Percentiles rank a stretch among this genome's conserved stretches.
Conservation (phyloP, 23 red algal genomes). For the Cyanidioschyzon merolae region DNA sequence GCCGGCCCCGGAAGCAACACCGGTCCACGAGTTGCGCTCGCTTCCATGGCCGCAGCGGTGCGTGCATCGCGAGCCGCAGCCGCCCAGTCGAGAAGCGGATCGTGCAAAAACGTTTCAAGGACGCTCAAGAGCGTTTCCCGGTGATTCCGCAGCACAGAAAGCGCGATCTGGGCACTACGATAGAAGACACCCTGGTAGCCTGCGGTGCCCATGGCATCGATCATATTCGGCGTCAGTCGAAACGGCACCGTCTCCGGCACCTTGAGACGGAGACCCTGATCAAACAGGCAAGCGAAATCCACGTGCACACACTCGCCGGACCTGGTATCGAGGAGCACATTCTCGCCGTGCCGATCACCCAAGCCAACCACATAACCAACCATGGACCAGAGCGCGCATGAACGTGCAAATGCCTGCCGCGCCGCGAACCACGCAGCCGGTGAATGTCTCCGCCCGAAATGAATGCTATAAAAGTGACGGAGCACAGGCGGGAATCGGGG, state of each 20-base stretch:
- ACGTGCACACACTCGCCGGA: constrained; percentile 90
- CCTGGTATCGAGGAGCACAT: constrained; percentile 66
- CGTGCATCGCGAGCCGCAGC: not conserved
- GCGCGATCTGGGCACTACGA: constrained; percentile 33
- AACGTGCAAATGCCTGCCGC: constrained; percentile 52
- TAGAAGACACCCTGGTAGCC: constrained; percentile 65
- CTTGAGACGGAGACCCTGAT: constrained; percentile 69
- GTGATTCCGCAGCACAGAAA: constrained; percentile 37
- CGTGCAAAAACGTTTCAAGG: constrained; percentile 74
- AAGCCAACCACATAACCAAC: constrained; percentile 80
- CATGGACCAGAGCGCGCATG: constrained; percentile 88
- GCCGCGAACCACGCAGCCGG: constrained; percentile 48
- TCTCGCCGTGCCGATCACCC: constrained; percentile 94
- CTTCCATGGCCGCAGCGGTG: not conserved
- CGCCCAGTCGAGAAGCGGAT: constrained; percentile 94
- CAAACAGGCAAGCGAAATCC: constrained; percentile 97
- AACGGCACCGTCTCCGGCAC: constrained; percentile 96
- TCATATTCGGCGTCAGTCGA: constrained; percentile 86
- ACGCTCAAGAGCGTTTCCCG: constrained; percentile 32
- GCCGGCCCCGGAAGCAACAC: not conserved
- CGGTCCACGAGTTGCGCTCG: not conserved
- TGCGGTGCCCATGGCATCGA: constrained; percentile 72
- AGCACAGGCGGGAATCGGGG: constrained; percentile 58
- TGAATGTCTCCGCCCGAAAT: constrained; percentile 38
- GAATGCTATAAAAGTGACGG: constrained; percentile 54